These are phyloP conservation scores for Calycina herbarum DNA, from an alignment of 2,329 filamentous ascomycete genomes.

Conservation along the genomic window DNA sequence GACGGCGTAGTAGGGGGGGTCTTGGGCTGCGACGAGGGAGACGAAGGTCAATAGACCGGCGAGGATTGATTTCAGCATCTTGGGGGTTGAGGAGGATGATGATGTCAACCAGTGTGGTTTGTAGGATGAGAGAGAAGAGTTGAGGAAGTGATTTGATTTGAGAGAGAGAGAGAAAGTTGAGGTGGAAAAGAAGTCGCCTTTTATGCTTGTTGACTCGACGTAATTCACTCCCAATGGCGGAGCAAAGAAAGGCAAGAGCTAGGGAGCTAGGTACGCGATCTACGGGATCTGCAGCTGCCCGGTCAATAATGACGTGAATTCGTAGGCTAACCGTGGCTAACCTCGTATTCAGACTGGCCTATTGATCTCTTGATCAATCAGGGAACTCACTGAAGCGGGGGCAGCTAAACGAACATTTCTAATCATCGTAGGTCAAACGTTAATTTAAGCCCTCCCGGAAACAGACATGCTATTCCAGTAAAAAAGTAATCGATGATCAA, in stretches of 20 bases:
- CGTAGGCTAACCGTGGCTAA: not conserved
- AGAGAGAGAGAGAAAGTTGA: not conserved
- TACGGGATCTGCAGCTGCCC: not conserved
- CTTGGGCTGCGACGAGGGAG: conserved; percentile 29
- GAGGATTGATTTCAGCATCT: conserved; percentile 28
- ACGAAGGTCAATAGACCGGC: conserved; percentile 24
- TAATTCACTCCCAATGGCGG: not conserved
- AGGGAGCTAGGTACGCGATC: not conserved
- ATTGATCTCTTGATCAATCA: not conserved
- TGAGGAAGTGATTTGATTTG: not conserved
- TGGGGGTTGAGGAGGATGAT: not conserved
- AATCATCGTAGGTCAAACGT: not conserved
- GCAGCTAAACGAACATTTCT: not conserved
- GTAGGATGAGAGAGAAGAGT: not conserved
- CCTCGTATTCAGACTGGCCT: not conserved
- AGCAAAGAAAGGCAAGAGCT: not conserved
- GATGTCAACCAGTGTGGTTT: not conserved
- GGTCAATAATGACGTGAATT: not conserved
- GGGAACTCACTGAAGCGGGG: not conserved
- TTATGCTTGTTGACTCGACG: not conserved
- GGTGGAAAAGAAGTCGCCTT: not conserved
- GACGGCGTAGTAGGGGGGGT: conserved; percentile 29
- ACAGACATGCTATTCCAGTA: not conserved
- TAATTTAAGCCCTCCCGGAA: not conserved
- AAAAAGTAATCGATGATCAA: too few relatives aligned